These are phyloP conservation scores for Leccinum rimulosum DNA, from an alignment of 768 basidiomycete species.

Conservation along the genomic window DNA sequence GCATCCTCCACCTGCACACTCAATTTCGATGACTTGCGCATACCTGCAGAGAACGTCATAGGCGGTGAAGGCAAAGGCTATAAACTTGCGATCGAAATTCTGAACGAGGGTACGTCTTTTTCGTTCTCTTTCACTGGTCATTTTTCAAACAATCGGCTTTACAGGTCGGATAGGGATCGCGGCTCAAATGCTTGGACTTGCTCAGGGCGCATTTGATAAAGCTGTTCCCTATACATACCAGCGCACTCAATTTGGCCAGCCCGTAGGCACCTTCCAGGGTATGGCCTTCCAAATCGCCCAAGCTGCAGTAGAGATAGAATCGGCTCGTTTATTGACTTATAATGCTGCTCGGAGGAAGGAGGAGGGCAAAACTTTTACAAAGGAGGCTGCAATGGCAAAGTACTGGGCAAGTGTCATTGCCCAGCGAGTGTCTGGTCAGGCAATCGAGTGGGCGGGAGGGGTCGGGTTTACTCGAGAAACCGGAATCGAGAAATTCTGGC, in stretches of 20 bases:
- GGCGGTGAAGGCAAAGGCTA: constrained; percentile 92
- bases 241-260: constrained; percentile 91
- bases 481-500: constrained; percentile 94
- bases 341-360: constrained; percentile 96
- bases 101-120: constrained; percentile 73
- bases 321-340: constrained; percentile 88
- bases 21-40: constrained; percentile 89
- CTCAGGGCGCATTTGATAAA: constrained; percentile 95
- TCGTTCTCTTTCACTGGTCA: not conserved
- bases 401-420: constrained; percentile 89
- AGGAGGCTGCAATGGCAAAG: constrained; percentile 98
- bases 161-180: constrained; percentile 92
- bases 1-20: constrained; percentile 95
- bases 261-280: constrained; percentile 92
- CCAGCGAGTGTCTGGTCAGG: constrained; percentile 79
- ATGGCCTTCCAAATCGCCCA: constrained; percentile 95
- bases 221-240: constrained; percentile 94
- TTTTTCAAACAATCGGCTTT: not conserved
- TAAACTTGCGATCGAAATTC: constrained; percentile 94
- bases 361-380: constrained; percentile 79
- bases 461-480: constrained; percentile 92
- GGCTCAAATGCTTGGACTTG: constrained; percentile 97
- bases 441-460: constrained; percentile 97
- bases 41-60: constrained; percentile 84
- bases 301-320: constrained; percentile 86